Conservation (phyloP, 257 asterid species). For the Ilex aquifolium region DNA sequence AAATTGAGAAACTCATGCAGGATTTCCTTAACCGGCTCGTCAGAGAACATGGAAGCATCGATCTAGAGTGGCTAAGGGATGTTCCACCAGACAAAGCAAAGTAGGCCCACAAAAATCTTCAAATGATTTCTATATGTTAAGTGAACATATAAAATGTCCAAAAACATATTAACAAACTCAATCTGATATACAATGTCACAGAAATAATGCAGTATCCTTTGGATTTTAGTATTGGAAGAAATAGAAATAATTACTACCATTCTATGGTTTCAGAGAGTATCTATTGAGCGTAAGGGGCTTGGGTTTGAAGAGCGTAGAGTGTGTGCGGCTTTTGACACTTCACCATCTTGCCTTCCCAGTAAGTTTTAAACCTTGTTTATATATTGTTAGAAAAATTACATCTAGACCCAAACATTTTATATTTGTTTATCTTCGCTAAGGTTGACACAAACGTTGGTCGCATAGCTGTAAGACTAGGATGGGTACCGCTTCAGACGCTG, state of each 20-base stretch:
- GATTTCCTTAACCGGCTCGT: slow-evolving; percentile 78
- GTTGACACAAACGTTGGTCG: slow-evolving; percentile 98
- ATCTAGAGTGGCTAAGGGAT: slow-evolving; percentile 94
- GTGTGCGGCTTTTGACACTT: slow-evolving; percentile 95
- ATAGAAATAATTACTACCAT: not conserved
- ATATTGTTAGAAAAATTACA: slow-evolving; percentile 12
- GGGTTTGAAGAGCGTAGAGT: slow-evolving; percentile 96
- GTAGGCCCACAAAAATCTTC: slow-evolving; percentile 30
- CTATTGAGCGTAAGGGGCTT: slow-evolving; percentile 86
- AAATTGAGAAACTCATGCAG: slow-evolving; percentile 39
- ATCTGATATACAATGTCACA: slow-evolving; percentile 5
- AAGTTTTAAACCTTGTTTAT: slow-evolving; percentile 36
- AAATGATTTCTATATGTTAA: too few relatives aligned
- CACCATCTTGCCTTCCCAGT: slow-evolving; percentile 99
- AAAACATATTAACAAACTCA: slow-evolving; percentile 8
- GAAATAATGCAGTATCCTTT: not conserved
- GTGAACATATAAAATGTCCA: not conserved
- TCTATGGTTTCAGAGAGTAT: slow-evolving; percentile 64
- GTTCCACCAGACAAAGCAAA: slow-evolving; percentile 94
- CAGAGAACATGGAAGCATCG: slow-evolving; percentile 79
- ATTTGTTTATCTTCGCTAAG: slow-evolving; percentile 31
- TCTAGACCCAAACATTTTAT: slow-evolving; percentile 13
- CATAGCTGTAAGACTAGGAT: slow-evolving; percentile 95
- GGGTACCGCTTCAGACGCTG: slow-evolving; percentile 99
- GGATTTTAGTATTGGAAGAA: not conserved